These are phyloP conservation scores for Diaporthe ilicicola DNA, from an alignment of 2,329 filamentous ascomycete genomes.

Conservation along the genomic window DNA sequence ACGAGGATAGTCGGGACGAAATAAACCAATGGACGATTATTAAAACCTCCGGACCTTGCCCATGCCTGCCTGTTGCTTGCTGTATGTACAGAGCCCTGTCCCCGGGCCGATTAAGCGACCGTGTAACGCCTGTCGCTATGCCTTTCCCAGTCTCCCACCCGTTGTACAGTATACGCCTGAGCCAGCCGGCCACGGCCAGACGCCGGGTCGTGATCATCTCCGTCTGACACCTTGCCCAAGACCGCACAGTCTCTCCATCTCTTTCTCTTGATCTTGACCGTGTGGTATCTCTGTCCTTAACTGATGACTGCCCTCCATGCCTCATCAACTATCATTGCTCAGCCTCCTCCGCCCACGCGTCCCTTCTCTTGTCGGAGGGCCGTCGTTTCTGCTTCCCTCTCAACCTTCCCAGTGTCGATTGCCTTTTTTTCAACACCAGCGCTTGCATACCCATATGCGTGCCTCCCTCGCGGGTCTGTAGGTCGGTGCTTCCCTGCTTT, in stretches of 20 bases:
- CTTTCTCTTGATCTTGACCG: neutral
- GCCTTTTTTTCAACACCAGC: too few species aligned
- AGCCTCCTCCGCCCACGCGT: neutral
- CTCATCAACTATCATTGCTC: too few species aligned
- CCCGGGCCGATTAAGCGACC: neutral
- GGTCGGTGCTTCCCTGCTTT: too few species aligned
- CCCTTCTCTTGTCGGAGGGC: neutral
- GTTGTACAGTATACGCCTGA: neutral
- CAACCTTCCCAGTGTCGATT: too few species aligned
- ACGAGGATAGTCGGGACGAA: neutral
- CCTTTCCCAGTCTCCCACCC: neutral
- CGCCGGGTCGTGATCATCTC: neutral
- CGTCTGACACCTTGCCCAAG: neutral
- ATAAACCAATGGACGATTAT: conserved; percentile 18
- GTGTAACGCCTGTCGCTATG: conserved; percentile 17
- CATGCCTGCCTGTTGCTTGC: neutral
- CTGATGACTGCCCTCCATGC: too few species aligned
- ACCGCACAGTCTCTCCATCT: neutral
- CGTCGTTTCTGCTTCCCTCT: neutral
- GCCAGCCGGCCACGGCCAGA: neutral
- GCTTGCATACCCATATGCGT: too few species aligned
- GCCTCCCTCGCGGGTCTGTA: too few species aligned
- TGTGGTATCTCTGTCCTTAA: neutral
- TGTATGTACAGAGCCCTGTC: conserved; percentile 2
- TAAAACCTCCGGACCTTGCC: neutral